Evolutionary conservation across 2,329 filamentous ascomycete genomes (phyloP).

Genomic region (Colletotrichum navitas): DNA sequence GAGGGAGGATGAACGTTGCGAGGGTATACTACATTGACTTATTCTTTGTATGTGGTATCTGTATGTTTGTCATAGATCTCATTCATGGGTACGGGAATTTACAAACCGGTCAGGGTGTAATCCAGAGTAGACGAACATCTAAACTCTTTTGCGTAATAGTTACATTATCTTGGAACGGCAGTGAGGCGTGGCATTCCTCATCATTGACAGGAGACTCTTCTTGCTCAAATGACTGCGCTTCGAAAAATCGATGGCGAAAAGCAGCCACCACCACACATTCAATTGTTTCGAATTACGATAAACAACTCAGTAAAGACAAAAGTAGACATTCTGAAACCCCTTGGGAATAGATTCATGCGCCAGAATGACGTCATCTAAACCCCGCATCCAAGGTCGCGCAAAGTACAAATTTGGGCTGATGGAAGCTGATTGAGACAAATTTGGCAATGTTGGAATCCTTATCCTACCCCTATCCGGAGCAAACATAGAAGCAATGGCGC

Average conservation of each 20-base stretch:
- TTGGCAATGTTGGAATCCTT: no score
- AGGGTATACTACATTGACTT: no score
- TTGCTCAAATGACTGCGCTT: not conserved
- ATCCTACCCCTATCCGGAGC: not conserved
- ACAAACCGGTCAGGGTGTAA: no score
- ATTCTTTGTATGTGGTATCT: not conserved
- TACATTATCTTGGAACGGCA: not conserved
- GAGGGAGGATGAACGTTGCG: not conserved
- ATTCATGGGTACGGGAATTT: not conserved
- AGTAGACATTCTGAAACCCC: no score
- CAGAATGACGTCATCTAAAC: conserved; percentile 1
- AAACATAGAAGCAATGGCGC: conserved; percentile 14
- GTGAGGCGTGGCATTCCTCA: not conserved
- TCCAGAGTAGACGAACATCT: no score
- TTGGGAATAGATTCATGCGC: not conserved
- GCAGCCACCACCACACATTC: not conserved
- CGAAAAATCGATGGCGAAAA: not conserved
- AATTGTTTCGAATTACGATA: not conserved
- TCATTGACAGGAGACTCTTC: not conserved
- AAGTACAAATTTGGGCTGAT: not conserved
- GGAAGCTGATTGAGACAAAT: not conserved
- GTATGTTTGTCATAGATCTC: rapidly evolving
- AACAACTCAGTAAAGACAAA: no score
- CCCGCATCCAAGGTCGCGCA: conserved; percentile 7
- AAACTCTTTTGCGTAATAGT: no score